phyloP scores from a whole-genome alignment of 768 basidiomycete genomes.

The Boletus vermiculosoides region DNA sequence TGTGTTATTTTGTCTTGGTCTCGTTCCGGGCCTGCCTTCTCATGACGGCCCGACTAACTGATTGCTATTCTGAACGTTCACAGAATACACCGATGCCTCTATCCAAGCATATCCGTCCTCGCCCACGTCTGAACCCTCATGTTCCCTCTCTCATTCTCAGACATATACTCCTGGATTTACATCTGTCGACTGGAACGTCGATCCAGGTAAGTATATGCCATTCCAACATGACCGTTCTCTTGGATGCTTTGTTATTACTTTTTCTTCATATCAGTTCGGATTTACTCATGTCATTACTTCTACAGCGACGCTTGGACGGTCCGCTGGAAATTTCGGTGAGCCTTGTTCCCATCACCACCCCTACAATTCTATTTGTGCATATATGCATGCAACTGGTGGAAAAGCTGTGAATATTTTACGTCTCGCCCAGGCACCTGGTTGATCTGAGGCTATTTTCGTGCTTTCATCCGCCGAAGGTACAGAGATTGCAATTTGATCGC shows the following conservation, averaged over 20 bases:
- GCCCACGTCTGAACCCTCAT: not conserved
- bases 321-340: constrained; percentile 7
- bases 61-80: not conserved
- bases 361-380: not conserved
- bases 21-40: not conserved
- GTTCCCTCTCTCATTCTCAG: not conserved
- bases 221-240: not conserved
- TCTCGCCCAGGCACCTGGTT: no score
- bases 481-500: not conserved
- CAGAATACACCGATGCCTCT: constrained; percentile 16
- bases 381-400: not conserved
- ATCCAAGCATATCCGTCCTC: constrained; percentile 11
- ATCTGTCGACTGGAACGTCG: constrained; percentile 9
- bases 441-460: not conserved
- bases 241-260: not conserved
- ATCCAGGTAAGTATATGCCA: constrained; percentile 7
- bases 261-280: not conserved
- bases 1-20: not conserved
- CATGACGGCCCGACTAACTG: not conserved
- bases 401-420: not conserved
- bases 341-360: not conserved
- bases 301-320: constrained; percentile 1
- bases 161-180: not conserved
- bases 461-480: not conserved
- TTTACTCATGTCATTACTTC: not conserved